Percentiles rank a stretch among this genome's conserved stretches.
Conservation (phyloP, 768 basidiomycete genomes). For the Hydnomerulius pinastri region DNA sequence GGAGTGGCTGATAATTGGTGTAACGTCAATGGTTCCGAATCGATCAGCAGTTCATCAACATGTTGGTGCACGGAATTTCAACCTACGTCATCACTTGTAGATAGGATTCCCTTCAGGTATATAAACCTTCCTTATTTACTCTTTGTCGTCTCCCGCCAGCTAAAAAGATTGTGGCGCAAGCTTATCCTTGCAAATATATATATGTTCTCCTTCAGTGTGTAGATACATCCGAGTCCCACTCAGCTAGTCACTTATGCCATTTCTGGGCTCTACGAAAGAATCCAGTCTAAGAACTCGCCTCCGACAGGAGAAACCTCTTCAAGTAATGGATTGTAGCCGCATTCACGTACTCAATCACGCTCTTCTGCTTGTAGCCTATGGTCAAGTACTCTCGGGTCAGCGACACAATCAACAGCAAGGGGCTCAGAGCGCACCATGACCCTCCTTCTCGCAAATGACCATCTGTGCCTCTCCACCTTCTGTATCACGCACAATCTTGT, state of each 20-base stretch:
- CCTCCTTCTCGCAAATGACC: constrained; percentile 43
- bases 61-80: too few species aligned
- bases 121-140: too few species aligned
- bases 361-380: constrained; percentile 45
- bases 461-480: constrained; percentile 34
- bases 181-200: too few species aligned
- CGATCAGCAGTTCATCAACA: too few species aligned
- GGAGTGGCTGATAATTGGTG: too few species aligned
- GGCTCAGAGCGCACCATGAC: constrained; percentile 37
- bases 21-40: too few species aligned
- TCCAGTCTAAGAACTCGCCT: constrained; percentile 5
- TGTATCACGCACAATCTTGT: constrained; percentile 28
- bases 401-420: background rate
- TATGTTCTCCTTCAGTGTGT: too few species aligned
- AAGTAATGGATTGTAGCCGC: constrained; percentile 41
- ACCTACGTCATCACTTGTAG: too few species aligned
- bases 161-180: too few species aligned
- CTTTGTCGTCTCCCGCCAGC: too few species aligned
- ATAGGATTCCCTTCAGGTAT: too few species aligned
- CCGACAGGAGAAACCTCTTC: constrained; percentile 34
- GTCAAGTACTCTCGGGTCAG: constrained; percentile 3
- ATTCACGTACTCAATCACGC: constrained; percentile 43
- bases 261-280: constrained; percentile 21
- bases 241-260: constrained; percentile 5
- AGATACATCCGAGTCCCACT: too few species aligned